A percentile compares a stretch with the other conserved stretches of the same genome.
Evolutionary conservation across 176 grass and related monocot genomes (phyloP).

Genomic region (Poa annua): DNA sequence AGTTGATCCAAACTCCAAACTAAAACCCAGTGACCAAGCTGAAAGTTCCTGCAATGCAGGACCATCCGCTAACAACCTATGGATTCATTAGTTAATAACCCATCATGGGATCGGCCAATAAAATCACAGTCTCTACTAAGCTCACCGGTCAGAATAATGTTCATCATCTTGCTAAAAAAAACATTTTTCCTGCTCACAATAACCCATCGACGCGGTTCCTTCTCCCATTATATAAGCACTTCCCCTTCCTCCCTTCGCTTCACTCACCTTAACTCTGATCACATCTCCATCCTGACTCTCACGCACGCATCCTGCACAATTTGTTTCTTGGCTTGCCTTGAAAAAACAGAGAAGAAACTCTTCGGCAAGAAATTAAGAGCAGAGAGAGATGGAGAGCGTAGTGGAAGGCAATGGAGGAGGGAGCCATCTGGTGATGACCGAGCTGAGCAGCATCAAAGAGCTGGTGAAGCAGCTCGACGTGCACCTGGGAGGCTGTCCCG

Average conservation of each 20-base stretch:
- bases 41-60: too few relatives aligned
- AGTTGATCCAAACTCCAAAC: background rate
- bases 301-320: background rate
- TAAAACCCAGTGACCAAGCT: background rate
- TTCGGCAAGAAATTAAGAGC: background rate
- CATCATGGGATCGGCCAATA: too few relatives aligned
- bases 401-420: constrained; percentile 34
- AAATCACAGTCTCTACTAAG: too few relatives aligned
- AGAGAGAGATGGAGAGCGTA: constrained; percentile 35
- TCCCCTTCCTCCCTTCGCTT: background rate
- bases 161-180: too few relatives aligned
- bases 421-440: constrained; percentile 37
- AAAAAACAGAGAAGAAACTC: background rate
- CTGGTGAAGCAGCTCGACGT: constrained; percentile 55
- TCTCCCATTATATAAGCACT: background rate
- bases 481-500: constrained; percentile 37
- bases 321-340: background rate
- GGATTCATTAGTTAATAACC: too few relatives aligned
- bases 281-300: background rate
- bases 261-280: background rate
- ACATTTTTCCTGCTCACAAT: background rate
- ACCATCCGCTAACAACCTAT: too few relatives aligned
- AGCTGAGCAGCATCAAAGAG: constrained; percentile 61
- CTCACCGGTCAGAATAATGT: too few relatives aligned
- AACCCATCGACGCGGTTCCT: constrained; percentile 12